phyloP scores from a whole-genome alignment of 2,329 filamentous ascomycete genomes.

The Mariannaea sp. region DNA sequence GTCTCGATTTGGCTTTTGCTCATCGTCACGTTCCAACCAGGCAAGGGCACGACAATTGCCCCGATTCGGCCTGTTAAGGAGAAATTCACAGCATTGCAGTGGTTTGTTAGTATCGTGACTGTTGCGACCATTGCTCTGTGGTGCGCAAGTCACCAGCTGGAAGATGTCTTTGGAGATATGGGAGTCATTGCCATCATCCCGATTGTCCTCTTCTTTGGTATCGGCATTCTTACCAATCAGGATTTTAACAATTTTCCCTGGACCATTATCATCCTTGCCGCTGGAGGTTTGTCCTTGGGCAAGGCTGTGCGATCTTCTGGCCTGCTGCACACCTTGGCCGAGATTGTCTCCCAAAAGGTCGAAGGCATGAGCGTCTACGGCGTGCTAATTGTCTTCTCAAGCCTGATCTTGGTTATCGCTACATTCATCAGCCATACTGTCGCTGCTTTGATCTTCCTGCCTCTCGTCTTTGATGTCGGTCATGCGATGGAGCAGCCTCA shows the following conservation, averaged over 20 bases:
- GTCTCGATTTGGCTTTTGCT: constrained; percentile 88
- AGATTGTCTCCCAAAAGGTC: constrained; percentile 73
- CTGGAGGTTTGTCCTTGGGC: constrained; percentile 87
- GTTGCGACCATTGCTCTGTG: constrained; percentile 84
- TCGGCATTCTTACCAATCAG: constrained; percentile 94
- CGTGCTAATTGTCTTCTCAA: constrained; percentile 83
- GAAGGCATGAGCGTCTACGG: constrained; percentile 82
- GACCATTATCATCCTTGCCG: constrained; percentile 98
- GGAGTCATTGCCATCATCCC: constrained; percentile 97
- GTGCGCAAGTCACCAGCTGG: constrained; percentile 90
- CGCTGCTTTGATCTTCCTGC: constrained; percentile 91
- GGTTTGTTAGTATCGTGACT: constrained; percentile 87
- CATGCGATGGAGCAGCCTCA: constrained; percentile 84
- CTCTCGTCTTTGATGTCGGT: constrained; percentile 86
- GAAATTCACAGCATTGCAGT: constrained; percentile 84
- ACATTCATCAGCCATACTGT: constrained; percentile 99
- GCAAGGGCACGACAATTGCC: constrained; percentile 84
- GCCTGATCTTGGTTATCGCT: constrained; percentile 85
- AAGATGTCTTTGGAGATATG: constrained; percentile 93
- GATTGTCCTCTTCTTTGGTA: constrained; percentile 93
- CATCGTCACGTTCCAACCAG: constrained; percentile 82
- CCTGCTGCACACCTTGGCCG: constrained; percentile 84
- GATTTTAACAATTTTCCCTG: constrained; percentile 99
- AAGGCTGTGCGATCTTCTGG: constrained; percentile 95
- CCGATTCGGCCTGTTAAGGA: constrained; percentile 91